phyloP scores from a whole-genome alignment of 352 stramenopile species.

The Salisapilia sapeloensis region DNA sequence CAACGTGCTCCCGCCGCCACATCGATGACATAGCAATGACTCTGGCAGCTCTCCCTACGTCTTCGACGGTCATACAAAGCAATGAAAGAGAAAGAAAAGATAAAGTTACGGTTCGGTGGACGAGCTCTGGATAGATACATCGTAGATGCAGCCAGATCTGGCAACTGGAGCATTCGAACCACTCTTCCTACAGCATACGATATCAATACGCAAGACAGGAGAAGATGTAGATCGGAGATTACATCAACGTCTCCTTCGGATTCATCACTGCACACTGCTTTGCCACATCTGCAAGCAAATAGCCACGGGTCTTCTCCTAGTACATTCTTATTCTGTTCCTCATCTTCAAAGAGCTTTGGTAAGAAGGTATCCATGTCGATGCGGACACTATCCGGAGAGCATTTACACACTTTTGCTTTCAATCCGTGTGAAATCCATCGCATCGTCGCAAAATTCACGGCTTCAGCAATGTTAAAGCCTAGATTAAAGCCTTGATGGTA shows the following conservation, averaged over 20 bases:
- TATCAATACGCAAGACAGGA: background rate
- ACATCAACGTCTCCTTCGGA: constrained; percentile 31
- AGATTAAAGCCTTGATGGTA: constrained; percentile 86
- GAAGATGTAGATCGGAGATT: background rate
- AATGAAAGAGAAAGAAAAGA: constrained; percentile 1
- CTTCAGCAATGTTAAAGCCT: constrained; percentile 84
- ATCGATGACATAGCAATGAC: constrained; percentile 38
- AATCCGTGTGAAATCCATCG: constrained; percentile 69
- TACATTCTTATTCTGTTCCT: constrained; percentile 11
- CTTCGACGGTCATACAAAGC: constrained; percentile 7
- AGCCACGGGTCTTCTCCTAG: constrained; percentile 45
- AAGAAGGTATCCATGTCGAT: constrained; percentile 80
- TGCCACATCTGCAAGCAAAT: constrained; percentile 50
- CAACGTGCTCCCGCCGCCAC: no score
- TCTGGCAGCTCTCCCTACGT: constrained; percentile 25
- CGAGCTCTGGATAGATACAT: constrained; percentile 36
- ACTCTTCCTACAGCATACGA: constrained; percentile 26
- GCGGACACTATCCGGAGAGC: constrained; percentile 55
- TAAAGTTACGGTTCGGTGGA: constrained; percentile 7
- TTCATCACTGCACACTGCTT: constrained; percentile 49
- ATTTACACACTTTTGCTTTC: constrained; percentile 80
- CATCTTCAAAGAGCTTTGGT: constrained; percentile 34
- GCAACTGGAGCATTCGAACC: constrained; percentile 70
- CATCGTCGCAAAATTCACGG: constrained; percentile 80
- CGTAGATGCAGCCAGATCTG: constrained; percentile 59